These are phyloP conservation scores for Lathyrus tuberosus DNA, from an alignment of 306 rosid species.

Conservation along the genomic window DNA sequence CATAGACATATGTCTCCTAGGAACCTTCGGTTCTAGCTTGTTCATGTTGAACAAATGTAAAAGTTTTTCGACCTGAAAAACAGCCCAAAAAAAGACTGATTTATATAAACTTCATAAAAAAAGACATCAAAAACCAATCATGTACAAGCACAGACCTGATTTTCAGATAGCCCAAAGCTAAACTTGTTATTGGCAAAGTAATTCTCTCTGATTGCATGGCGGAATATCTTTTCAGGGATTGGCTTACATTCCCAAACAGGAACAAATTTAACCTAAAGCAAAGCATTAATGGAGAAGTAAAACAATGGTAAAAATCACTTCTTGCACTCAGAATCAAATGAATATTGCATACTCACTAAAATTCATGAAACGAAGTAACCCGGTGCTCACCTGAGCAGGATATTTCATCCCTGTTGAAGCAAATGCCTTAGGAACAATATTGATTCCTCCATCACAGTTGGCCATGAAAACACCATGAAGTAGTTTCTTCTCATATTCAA, in stretches of 20 bases:
- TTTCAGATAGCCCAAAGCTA: constrained; percentile 62
- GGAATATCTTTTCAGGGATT: constrained; percentile 53
- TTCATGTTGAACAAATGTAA: constrained; percentile 48
- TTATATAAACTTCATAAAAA: background rate
- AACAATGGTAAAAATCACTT: background rate
- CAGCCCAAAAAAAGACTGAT: constrained; percentile 22
- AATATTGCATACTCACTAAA: constrained; percentile 8
- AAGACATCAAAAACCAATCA: constrained; percentile 24
- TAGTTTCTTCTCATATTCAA: constrained; percentile 53
- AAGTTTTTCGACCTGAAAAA: constrained; percentile 55
- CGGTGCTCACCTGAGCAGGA: constrained; percentile 68
- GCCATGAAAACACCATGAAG: constrained; percentile 73
- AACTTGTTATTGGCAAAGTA: constrained; percentile 56
- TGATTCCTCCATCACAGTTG: constrained; percentile 49
- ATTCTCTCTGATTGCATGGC: constrained; percentile 55
- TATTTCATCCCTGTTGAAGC: constrained; percentile 42
- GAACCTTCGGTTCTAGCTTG: constrained; percentile 33
- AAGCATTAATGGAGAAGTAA: constrained; percentile 10
- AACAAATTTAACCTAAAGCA: constrained; percentile 53
- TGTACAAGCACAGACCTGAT: constrained; percentile 55
- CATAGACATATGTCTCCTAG: constrained; percentile 29
- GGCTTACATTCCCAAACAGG: constrained; percentile 62
- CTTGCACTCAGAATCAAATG: constrained; percentile 25
- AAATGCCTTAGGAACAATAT: constrained; percentile 55
- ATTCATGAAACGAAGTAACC: background rate